phyloP scores from a whole-genome alignment of 257 asterid species.

The Euphrasia confusa region DNA sequence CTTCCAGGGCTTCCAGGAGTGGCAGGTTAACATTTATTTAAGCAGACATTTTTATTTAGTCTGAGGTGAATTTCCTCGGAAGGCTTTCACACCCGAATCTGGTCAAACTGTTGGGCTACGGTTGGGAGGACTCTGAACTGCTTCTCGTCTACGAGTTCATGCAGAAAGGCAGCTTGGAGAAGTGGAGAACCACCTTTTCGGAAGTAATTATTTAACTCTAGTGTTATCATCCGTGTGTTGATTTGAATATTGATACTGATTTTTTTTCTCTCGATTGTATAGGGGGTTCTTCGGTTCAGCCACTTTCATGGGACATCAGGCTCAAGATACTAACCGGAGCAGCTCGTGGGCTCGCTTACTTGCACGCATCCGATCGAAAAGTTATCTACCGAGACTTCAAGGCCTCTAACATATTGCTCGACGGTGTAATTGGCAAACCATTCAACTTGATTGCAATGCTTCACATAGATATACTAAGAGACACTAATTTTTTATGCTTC shows the following conservation, averaged over 20 bases:
- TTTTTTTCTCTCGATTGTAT: too few species aligned
- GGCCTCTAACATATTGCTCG: constrained; percentile 77
- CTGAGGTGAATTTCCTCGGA: too few species aligned
- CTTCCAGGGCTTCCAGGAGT: constrained; percentile 67
- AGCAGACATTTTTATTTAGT: constrained; percentile 21
- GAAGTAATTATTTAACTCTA: constrained; percentile 39
- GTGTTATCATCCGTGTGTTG: too few species aligned
- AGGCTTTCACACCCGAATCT: too few species aligned
- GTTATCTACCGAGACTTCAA: constrained; percentile 75
- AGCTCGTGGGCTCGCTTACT: constrained; percentile 66
- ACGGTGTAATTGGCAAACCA: constrained; percentile 47
- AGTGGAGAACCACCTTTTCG: constrained; percentile 29
- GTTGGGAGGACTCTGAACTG: too few species aligned
- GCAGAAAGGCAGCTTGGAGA: constrained; percentile 22
- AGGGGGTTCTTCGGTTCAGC: too few species aligned
- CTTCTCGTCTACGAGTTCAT: too few species aligned
- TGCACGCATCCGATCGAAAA: constrained; percentile 53
- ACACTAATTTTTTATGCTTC: too few species aligned
- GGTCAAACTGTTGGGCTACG: too few species aligned
- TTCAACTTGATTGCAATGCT: not conserved
- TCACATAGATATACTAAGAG: too few species aligned
- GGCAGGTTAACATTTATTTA: too few species aligned
- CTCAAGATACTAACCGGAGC: constrained; percentile 52
- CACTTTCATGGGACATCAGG: too few species aligned
- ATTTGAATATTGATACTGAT: not conserved